phyloP scores from a whole-genome alignment of 257 asterid species.

The Capsicum baccatum region DNA sequence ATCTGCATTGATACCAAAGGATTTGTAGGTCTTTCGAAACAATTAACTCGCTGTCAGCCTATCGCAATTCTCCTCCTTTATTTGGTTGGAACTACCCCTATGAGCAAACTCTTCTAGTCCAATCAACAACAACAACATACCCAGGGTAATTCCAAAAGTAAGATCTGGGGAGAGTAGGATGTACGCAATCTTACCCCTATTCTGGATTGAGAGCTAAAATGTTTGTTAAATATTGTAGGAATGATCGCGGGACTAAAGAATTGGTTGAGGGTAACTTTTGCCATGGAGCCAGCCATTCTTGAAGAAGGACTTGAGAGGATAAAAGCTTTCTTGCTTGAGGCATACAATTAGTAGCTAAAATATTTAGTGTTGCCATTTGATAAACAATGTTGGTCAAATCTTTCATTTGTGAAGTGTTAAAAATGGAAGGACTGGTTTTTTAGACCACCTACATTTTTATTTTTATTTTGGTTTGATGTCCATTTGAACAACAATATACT shows the following conservation, averaged over 20 bases:
- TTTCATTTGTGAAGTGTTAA: not conserved
- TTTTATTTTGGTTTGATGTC: too few relatives aligned
- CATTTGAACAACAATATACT: too few relatives aligned
- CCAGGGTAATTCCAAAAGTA: too few relatives aligned
- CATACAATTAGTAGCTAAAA: constrained; percentile 42
- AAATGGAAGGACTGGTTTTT: too few relatives aligned
- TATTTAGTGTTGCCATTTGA: not conserved
- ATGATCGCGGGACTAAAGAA: constrained; percentile 60
- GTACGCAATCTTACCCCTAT: not conserved
- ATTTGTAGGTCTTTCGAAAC: not conserved
- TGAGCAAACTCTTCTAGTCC: not conserved
- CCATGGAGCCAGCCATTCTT: too few relatives aligned
- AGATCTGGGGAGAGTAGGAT: too few relatives aligned
- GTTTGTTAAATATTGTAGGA: constrained; percentile 43
- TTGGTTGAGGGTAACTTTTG: constrained; percentile 67
- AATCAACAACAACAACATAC: too few relatives aligned
- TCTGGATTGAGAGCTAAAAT: not conserved
- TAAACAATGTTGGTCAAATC: not conserved
- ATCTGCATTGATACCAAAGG: not conserved
- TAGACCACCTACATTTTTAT: too few relatives aligned
- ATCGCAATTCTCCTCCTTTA: too few relatives aligned
- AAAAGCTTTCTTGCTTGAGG: constrained; percentile 57
- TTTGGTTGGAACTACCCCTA: too few relatives aligned
- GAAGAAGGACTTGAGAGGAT: constrained; percentile 67
- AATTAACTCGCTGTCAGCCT: not conserved